Conservation (phyloP, 2,329 filamentous ascomycete species). For the Aspergillus neoniger region DNA sequence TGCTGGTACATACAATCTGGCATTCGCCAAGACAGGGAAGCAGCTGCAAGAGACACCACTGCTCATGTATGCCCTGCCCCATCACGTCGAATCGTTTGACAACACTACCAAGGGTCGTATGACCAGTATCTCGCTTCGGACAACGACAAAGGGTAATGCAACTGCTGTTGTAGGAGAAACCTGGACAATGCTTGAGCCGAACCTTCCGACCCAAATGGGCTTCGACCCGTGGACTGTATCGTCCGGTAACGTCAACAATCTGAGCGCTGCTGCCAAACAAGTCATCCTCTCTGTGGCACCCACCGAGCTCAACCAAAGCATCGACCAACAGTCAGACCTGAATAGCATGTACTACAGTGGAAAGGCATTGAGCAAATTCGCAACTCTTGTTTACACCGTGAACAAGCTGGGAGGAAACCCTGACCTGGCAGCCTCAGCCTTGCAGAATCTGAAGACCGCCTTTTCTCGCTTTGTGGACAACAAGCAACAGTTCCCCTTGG, state of each 20-base stretch:
- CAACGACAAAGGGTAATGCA: slow-evolving; percentile 81
- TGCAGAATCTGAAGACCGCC: slow-evolving; percentile 64
- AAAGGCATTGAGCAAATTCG: slow-evolving; percentile 80
- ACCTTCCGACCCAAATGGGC: slow-evolving; percentile 71
- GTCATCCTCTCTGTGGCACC: slow-evolving; percentile 64
- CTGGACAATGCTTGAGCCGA: slow-evolving; percentile 76
- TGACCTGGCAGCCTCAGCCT: slow-evolving; percentile 57
- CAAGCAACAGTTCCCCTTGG: slow-evolving; percentile 62
- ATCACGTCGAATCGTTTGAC: slow-evolving; percentile 79
- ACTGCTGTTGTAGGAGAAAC: slow-evolving; percentile 69
- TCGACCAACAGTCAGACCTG: slow-evolving; percentile 70
- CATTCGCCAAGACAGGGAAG: slow-evolving; percentile 71
- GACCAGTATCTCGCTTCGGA: slow-evolving; percentile 65
- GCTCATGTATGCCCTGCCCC: slow-evolving; percentile 85
- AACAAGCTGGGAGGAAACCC: slow-evolving; percentile 64
- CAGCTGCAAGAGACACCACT: slow-evolving; percentile 57
- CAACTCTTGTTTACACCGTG: slow-evolving; percentile 65
- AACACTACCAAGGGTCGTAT: slow-evolving; percentile 51
- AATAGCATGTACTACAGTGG: slow-evolving; percentile 94
- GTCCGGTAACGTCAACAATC: slow-evolving; percentile 36
- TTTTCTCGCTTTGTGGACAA: slow-evolving; percentile 70
- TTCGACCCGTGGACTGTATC: slow-evolving; percentile 75
- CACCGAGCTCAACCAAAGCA: slow-evolving; percentile 75
- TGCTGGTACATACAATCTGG: slow-evolving; percentile 71
- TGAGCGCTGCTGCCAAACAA: slow-evolving; percentile 55